A percentile compares a stretch with the other conserved stretches of the same genome.
Conservation (phyloP, 352 stramenopile species). For the Globisporangium middletonii region DNA sequence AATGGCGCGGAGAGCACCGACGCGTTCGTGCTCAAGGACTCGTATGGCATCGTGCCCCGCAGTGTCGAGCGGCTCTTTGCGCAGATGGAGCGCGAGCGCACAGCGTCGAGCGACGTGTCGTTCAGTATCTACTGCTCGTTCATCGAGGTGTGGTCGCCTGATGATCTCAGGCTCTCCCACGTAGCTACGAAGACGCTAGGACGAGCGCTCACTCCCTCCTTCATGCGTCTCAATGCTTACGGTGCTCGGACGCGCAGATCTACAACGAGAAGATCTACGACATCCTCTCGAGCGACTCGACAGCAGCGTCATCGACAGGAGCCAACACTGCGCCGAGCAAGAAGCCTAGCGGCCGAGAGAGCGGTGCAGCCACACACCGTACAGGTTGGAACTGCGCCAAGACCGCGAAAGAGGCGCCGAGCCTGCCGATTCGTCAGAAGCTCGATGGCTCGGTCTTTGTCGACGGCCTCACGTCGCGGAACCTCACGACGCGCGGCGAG, state of each 20-base stretch:
- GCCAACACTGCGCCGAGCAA: constrained; percentile 11
- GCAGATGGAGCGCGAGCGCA: constrained; percentile 24
- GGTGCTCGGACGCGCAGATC: constrained; percentile 26
- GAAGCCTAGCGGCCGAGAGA: not conserved
- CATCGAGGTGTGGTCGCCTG: constrained; percentile 33
- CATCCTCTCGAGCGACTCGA: constrained; percentile 33
- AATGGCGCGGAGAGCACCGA: constrained; percentile 8
- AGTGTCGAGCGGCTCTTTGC: constrained; percentile 50
- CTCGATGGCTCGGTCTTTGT: constrained; percentile 62
- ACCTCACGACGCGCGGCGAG: constrained; percentile 32
- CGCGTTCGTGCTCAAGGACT: constrained; percentile 17
- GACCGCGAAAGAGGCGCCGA: constrained; percentile 37
- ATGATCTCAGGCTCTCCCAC: not conserved
- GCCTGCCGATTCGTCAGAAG: constrained; percentile 59
- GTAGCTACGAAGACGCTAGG: no score
- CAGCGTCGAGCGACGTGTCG: constrained; percentile 13
- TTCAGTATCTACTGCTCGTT: constrained; percentile 65
- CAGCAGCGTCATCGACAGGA: not conserved
- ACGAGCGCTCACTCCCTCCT: not conserved
- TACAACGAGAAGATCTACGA: constrained; percentile 82
- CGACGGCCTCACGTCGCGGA: constrained; percentile 53
- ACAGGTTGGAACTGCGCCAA: constrained; percentile 49
- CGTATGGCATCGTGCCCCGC: constrained; percentile 50
- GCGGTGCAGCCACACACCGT: constrained; percentile 20
- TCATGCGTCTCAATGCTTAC: not conserved